Base-by-base conservation (phyloP, 208 protist species). In the Leptomonas pyrrhocoris region DNA sequence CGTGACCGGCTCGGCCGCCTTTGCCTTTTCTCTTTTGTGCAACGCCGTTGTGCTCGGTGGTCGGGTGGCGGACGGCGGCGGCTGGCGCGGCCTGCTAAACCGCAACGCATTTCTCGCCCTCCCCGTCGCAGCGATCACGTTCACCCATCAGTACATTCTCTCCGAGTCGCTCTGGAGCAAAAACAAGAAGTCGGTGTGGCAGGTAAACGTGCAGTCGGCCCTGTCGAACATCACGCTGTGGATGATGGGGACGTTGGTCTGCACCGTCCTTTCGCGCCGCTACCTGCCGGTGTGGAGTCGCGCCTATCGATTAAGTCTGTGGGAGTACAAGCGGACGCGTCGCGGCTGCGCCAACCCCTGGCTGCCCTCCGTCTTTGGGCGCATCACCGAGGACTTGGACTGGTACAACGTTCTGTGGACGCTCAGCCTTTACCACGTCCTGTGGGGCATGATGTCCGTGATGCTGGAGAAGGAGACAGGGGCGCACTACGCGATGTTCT, bases 111-210 rank as follows among this genome's bases (percentile, higher is more conserved):
- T 93, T 61, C 36, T 93, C 16, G 74, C 90, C 15, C 71, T 95
- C 6, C 90, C 90, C 31, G 36, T 93, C 11, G 78, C 84, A 0
- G 77, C 79, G 28, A 73, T 93, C 45, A 86, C 87, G n/a, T 91
- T 95, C 77, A 93, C 90, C 1, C 90, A 95, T 62, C 90, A 95
- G 65, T 46, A 56, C 6, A 68, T 95, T 13, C 86, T 93, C 45
- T 95, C 90, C 21, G 87, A 95, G 68, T 88, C 80, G 11, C 72
- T 95, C 31, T 95, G 90, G 88, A 91, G 88, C 67, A 92, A 92
- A 64, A 91, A 92, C 73, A 85, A 74, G 67, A 95, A 95, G 57
- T 83, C 85, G 0, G 69, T 95, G 12, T 81, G 61, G 70, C 57
- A 81, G 66, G 68, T 93, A 19, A 93, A 93, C 66, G 54, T 62